Base-by-base conservation (phyloP, 2,329 filamentous ascomycete genomes). In the Rugonectria rugulosa region DNA sequence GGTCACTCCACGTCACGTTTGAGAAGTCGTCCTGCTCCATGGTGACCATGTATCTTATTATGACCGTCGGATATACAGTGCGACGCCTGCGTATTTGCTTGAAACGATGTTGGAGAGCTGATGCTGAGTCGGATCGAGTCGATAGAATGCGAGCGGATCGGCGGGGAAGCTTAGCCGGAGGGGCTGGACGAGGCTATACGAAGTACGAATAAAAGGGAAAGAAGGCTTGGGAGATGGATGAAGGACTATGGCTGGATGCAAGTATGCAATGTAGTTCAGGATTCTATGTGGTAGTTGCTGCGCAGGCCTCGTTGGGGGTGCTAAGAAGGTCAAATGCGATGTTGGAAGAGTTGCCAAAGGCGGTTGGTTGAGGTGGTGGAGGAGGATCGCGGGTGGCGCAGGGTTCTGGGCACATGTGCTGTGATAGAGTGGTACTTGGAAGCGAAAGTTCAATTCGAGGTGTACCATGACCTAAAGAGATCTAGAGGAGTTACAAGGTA, bases 1-100 rank as follows among this genome's bases (percentile, higher is more conserved):
- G 81, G 56, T 88, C 86, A 71, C 85, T 87, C 91, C 91, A 96
- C 55, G 89, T 89, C 60, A 94, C 86, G 71, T 85, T 90, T 70
- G 91, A 90, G 75, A 95, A 95, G 75, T 90, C 88, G 75, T 91
- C 88, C 68, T 81, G 77, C 67, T 83, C 80, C 62, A 80, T 77
- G 66, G 78, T 78, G 58, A 79, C 64, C 70, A 72, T 69, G 53
- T 29, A 21, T 6, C 29, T 14, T 10, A 14, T 14, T 32, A 5
- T 4, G n/a, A 14, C 12, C 29, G 11, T 32, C n/a, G 26, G n/a
- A 6, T 8, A 14, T 5, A 32, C 43, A 32, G 34, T 20, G 34
- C 19, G 14, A 24, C 5, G 19, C 9, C 7, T n/a, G 29, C 12
- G 29, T 32, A 14, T 10, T 32, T 14, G 45, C n/a, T n/a, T n/a